Conservation (phyloP, 495 filamentous ascomycete species). For the Talaromyces adpressus region DNA sequence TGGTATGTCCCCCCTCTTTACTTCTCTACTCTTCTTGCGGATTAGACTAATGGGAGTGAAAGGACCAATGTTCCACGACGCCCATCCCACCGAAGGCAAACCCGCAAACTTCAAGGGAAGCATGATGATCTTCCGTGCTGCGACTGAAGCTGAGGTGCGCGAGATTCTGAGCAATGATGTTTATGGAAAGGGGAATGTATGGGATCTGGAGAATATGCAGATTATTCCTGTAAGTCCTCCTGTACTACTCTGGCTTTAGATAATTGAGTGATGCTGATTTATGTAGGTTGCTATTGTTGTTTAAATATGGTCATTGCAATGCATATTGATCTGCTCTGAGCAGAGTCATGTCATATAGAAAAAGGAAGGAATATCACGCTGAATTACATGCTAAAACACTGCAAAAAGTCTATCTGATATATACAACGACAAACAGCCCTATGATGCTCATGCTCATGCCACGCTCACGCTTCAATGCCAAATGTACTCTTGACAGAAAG, state of each 20-base stretch:
- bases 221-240: slow-evolving; percentile 26
- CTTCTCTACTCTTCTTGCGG: not conserved
- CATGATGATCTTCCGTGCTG: slow-evolving; percentile 52
- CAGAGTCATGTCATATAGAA: not conserved
- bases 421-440: not conserved
- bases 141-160: slow-evolving; percentile 59
- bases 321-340: not conserved
- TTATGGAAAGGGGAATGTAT: slow-evolving; percentile 61
- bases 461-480: slow-evolving; percentile 10
- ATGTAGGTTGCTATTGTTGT: not conserved
- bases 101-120: slow-evolving; percentile 55
- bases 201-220: slow-evolving; percentile 68
- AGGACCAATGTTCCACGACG: slow-evolving; percentile 60
- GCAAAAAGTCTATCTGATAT: not conserved
- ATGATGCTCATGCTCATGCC: not conserved
- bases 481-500: slow-evolving; percentile 40
- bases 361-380: not conserved
- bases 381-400: not conserved
- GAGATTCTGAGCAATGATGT: slow-evolving; percentile 58
- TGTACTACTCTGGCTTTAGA: not conserved
- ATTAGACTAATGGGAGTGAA: too few species aligned
- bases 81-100: slow-evolving; percentile 48
- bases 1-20: slow-evolving; percentile 21
- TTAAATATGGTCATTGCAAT: not conserved
- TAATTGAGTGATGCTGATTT: not conserved